These are phyloP conservation scores for Erodium moschatum DNA, from an alignment of 441 rosid genomes.

Conservation along the genomic window DNA sequence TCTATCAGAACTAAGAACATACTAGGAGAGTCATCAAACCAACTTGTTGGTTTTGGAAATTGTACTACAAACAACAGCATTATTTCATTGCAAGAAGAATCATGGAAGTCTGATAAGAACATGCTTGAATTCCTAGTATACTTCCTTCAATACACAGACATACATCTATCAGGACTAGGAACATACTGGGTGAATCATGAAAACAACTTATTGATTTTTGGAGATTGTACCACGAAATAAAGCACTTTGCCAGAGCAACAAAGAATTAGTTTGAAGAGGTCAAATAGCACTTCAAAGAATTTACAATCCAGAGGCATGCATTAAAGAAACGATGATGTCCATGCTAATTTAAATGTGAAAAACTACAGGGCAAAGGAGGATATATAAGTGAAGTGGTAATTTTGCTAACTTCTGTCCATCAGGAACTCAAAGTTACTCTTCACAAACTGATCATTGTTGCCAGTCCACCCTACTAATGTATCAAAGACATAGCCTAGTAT, in stretches of 20 bases:
- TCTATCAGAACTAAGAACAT: too few relatives aligned
- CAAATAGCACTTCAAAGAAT: not conserved
- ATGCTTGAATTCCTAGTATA: too few relatives aligned
- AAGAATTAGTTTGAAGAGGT: not conserved
- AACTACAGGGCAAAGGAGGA: not conserved
- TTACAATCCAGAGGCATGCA: not conserved
- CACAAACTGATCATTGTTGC: not conserved
- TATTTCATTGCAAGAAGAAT: too few relatives aligned
- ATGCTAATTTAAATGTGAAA: not conserved
- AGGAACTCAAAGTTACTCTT: not conserved
- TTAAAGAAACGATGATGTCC: not conserved
- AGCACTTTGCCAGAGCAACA: not conserved
- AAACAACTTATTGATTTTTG: not conserved
- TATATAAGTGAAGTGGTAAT: not conserved
- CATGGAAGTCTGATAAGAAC: too few relatives aligned
- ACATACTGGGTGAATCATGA: not conserved
- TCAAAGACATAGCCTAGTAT: not conserved
- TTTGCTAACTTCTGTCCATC: slow-evolving; percentile 3
- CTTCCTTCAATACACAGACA: not conserved
- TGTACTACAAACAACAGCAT: too few relatives aligned
- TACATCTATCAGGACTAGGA: slow-evolving; percentile 24
- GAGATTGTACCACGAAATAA: not conserved
- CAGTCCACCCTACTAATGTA: not conserved
- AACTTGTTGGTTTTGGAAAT: too few relatives aligned
- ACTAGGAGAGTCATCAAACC: too few relatives aligned